Evolutionary conservation across 2,329 filamentous ascomycete species (phyloP), one percentile per base, ranked within the genome.

Genomic region (Talaromyces sp.): DNA sequence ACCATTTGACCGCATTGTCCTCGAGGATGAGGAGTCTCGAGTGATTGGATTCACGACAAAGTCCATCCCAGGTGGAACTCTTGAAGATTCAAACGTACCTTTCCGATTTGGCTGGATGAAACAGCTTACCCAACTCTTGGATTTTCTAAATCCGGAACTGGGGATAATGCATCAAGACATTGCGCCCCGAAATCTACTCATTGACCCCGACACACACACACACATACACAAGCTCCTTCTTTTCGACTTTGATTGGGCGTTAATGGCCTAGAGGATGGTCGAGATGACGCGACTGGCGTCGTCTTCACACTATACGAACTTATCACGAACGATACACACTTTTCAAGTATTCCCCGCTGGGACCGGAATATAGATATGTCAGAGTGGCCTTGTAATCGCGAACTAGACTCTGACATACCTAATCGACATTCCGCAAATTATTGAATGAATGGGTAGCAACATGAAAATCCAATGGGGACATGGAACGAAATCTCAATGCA

Each of bases 151-250:
- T 31, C 53, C 48, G 21, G 43, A 56, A 5, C 54, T 68, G 8
- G 68, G 68, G 5, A 66, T 72, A 43, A 69, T 67, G 58, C 64
- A 73, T 63, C 67, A 72, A 64, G 66, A 71, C 48, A 66, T 71
- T 57, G 65, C 66, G 50, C 67, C 65, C 10, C 63, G 65, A 10
- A 71, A 70, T 61, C 62, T 70, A 2, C 61, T 71, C 33, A 58
- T 70, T 56, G 65, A 70, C 58, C 58, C 62, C 11, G 45, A 52
- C 10, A 63, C 62, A 45, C 3, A 63, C 2, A 62, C 61, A 13
- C 63, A 52, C 10, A 63, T 61, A 45, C 3, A 63, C 2, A 62
- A 62, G 15, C 63, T 69, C 7, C 43, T 64, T 55, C 64, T 68
- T 19, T 68, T 68, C 31, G 63, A 68, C 46, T 68, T 68, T 25